A percentile compares a stretch with the other conserved stretches of the same genome.
phyloP scores from a whole-genome alignment of 106 monocot species.

The Acorus gramineus region DNA sequence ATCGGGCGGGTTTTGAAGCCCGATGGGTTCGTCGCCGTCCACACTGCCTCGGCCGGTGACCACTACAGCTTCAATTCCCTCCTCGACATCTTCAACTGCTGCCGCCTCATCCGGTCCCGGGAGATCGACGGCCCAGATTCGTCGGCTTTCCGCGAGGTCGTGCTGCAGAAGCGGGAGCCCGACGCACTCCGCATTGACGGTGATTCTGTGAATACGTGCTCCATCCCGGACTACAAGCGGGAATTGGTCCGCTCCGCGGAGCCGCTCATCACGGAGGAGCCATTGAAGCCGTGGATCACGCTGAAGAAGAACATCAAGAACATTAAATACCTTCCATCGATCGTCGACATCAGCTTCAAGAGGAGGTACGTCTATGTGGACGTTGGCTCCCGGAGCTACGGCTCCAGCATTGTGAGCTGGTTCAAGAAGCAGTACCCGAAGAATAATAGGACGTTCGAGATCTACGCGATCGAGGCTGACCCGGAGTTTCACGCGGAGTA shows the following conservation, averaged over 20 bases:
- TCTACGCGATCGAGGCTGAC: conserved; percentile 80
- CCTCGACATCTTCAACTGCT: conserved; percentile 17
- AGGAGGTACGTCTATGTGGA: conserved; percentile 54
- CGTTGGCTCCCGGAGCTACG: conserved; percentile 75
- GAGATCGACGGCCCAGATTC: conserved; percentile 10
- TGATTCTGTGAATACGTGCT: conserved; percentile 31
- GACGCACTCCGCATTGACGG: conserved; percentile 1
- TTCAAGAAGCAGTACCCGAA: conserved; percentile 87
- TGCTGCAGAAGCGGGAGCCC: conserved; percentile 16
- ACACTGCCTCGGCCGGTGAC: conserved; percentile 38
- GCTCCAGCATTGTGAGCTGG: conserved; percentile 88
- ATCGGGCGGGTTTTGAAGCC: conserved; percentile 29
- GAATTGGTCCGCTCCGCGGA: conserved; percentile 41
- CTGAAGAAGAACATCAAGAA: conserved; percentile 67
- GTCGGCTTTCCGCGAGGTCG: conserved; percentile 20
- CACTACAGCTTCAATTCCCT: conserved; percentile 39
- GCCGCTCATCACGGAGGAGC: conserved; percentile 63
- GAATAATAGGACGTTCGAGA: conserved; percentile 65
- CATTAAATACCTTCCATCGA: conserved; percentile 57
- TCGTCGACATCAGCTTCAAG: conserved; percentile 70
- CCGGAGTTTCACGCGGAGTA: conserved; percentile 55
- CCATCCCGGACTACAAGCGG: conserved; percentile 34
- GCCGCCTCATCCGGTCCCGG: conserved; percentile 9
- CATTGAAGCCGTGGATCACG: conserved; percentile 76
- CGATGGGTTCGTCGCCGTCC: conserved; percentile 37